Conservation (phyloP, 2,329 filamentous ascomycete genomes). For the Fusarium tupiense region DNA sequence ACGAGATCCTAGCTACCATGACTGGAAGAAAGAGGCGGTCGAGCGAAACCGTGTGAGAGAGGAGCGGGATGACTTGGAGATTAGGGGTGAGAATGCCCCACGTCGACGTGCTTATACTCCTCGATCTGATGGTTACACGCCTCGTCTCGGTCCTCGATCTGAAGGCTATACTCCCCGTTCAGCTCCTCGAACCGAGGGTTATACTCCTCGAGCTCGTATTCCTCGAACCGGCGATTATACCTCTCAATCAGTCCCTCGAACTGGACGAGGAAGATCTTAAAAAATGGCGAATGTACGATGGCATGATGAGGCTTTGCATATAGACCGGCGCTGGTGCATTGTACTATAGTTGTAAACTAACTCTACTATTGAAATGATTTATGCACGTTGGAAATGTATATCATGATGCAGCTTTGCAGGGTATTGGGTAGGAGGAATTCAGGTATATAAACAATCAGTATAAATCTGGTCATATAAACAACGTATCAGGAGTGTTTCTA, state of each 20-base stretch:
- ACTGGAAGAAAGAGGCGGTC: slow-evolving; percentile 44
- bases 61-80: slow-evolving; percentile 42
- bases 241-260: background rate
- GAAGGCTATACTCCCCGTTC: background rate
- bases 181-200: background rate
- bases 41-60: slow-evolving; percentile 45
- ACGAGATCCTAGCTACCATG: slow-evolving; percentile 56
- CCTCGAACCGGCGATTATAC: background rate
- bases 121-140: background rate
- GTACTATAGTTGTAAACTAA: slow-evolving; percentile 37
- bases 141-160: background rate
- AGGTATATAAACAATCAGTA: background rate
- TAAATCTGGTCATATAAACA: background rate
- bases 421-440: too few relatives aligned
- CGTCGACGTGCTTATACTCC: background rate
- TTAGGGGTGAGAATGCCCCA: slow-evolving; percentile 8
- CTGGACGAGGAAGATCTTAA: slow-evolving; percentile 10
- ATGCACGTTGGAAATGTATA: background rate
- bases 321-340: slow-evolving; percentile 23
- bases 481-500: background rate
- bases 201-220: background rate
- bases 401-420: background rate
- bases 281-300: slow-evolving; percentile 15
- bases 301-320: slow-evolving; percentile 20
- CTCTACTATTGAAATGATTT: slow-evolving; percentile 30